phyloP scores from a whole-genome alignment of 2,329 filamentous ascomycete genomes.

The Periconia sp. region DNA sequence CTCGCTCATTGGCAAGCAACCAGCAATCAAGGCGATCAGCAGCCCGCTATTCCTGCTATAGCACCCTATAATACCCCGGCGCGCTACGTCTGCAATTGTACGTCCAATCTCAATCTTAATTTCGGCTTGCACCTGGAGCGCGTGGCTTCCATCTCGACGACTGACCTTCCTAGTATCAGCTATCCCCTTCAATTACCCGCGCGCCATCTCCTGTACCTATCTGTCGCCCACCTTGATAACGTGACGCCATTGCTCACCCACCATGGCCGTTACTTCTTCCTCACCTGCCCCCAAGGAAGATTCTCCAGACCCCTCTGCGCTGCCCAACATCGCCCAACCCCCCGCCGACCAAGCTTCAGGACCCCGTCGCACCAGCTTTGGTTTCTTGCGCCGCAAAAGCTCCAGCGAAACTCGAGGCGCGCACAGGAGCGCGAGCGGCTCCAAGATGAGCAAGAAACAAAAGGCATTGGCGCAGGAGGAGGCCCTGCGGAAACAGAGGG shows the following conservation, averaged over 20 bases:
- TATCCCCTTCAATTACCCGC: conserved; percentile 3
- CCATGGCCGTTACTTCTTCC: conserved; percentile 29
- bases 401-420: conserved; percentile 28
- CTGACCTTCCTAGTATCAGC: background rate
- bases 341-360: conserved; percentile 18
- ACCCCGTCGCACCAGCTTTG: conserved; percentile 36
- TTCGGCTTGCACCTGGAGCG: background rate
- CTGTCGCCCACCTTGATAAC: conserved; percentile 21
- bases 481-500: conserved; percentile 57
- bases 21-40: background rate
- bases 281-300: conserved; percentile 23
- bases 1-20: too few species aligned
- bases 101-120: background rate
- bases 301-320: conserved; percentile 26
- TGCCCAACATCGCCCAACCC: conserved; percentile 13
- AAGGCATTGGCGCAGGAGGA: conserved; percentile 54
- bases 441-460: conserved; percentile 60
- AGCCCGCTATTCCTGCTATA: background rate
- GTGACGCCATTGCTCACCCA: conserved; percentile 20
- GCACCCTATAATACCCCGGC: background rate
- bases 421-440: conserved; percentile 27
- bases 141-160: too few species aligned
- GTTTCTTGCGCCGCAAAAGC: conserved; percentile 40
- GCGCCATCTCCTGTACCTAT: conserved; percentile 17
- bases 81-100: background rate